phyloP scores from a whole-genome alignment of 371 early-diverging fungal genomes.

The Mucor saturninus region DNA sequence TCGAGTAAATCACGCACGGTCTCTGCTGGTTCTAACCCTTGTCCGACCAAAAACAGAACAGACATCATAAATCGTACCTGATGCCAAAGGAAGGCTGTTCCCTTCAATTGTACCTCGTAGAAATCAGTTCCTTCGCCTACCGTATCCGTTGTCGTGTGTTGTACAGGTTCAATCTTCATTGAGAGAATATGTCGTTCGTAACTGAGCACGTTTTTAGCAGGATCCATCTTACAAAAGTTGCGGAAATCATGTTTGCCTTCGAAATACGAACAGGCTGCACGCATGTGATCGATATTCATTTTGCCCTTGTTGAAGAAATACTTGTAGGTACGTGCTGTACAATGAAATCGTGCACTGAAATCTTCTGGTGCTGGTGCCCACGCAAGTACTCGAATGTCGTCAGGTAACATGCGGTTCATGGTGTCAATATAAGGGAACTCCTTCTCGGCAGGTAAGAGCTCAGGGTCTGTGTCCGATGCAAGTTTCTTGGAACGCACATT shows the following conservation, averaged over 20 bases:
- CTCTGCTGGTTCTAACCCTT: constrained; percentile 48
- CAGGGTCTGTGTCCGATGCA: constrained; percentile 19
- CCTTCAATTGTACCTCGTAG: constrained; percentile 73
- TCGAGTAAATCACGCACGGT: constrained; percentile 44
- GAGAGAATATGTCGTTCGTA: constrained; percentile 76
- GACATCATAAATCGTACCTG: constrained; percentile 97
- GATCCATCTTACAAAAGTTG: constrained; percentile 94
- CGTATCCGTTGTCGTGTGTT: constrained; percentile 7
- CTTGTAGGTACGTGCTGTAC: constrained; percentile 85
- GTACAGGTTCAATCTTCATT: constrained; percentile 67
- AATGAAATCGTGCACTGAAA: constrained; percentile 93
- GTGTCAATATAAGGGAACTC: constrained; percentile 85
- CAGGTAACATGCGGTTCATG: constrained; percentile 86
- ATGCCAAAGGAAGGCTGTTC: constrained; percentile 95
- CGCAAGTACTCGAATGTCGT: constrained; percentile 88
- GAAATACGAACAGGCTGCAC: constrained; percentile 69
- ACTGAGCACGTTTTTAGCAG: constrained; percentile 75
- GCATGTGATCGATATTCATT: constrained; percentile 77
- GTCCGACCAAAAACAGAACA: constrained; percentile 85
- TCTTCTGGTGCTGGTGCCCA: constrained; percentile 84
- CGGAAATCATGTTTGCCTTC: constrained; percentile 92
- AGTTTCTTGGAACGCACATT: constrained; percentile 73
- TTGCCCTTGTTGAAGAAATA: constrained; percentile 84
- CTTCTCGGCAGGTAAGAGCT: constrained; percentile 23
- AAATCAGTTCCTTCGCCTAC: constrained; percentile 46